These are phyloP conservation scores for Taiozyma onychis DNA, from an alignment of 1,139 yeast genomes.

Conservation along the genomic window DNA sequence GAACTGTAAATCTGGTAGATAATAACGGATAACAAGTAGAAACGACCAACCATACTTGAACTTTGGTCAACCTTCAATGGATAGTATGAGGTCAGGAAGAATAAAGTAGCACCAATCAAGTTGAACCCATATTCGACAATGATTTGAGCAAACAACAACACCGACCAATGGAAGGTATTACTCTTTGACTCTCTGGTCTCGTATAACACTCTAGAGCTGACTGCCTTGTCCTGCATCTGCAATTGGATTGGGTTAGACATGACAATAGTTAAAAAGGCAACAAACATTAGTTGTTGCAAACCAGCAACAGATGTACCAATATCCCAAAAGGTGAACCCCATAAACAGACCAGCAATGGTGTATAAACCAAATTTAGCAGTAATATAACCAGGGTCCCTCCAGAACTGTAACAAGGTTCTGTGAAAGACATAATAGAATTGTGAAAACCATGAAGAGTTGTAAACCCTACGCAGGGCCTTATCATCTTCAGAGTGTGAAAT, in stretches of 20 bases:
- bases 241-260: conserved; percentile 56
- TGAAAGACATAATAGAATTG: conserved; percentile 50
- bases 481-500: conserved; percentile 33
- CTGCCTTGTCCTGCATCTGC: conserved; percentile 67
- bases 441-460: conserved; percentile 35
- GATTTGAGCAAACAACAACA: conserved; percentile 55
- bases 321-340: conserved; percentile 56
- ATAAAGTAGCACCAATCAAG: conserved; percentile 50
- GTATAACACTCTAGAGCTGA: conserved; percentile 66
- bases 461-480: conserved; percentile 21
- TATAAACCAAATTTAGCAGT: conserved; percentile 57
- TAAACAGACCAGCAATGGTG: conserved; percentile 38
- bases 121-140: conserved; percentile 74
- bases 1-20: conserved; percentile 55
- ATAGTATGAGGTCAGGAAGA: conserved; percentile 71
- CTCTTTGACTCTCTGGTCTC: conserved; percentile 85
- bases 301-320: conserved; percentile 56
- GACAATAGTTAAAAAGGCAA: conserved; percentile 62
- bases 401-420: conserved; percentile 52
- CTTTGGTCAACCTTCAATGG: conserved; percentile 66
- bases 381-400: conserved; percentile 66
- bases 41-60: conserved; percentile 59
- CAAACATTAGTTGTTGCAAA: conserved; percentile 57
- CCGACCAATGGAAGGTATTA: conserved; percentile 55
- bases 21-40: conserved; percentile 53